These are phyloP conservation scores for Friedmanniomyces simplex DNA, from an alignment of 495 filamentous ascomycete genomes.

Conservation along the genomic window DNA sequence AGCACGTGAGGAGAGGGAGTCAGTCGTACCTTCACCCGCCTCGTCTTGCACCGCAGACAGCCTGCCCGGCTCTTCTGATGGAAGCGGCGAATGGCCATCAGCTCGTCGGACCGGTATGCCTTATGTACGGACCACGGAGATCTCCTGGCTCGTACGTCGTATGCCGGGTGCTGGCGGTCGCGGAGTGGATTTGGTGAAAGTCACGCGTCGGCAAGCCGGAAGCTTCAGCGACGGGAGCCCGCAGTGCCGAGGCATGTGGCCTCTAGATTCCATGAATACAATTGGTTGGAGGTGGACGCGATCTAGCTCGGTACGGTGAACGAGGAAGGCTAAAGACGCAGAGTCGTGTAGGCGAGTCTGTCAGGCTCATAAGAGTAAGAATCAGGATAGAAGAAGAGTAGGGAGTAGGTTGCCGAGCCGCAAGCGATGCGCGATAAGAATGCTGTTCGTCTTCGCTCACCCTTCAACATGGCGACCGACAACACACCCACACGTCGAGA, in stretches of 20 bases:
- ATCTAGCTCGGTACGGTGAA: too few relatives aligned
- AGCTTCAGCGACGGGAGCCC: background rate
- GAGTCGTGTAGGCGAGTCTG: too few relatives aligned
- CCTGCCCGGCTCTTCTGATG: slow-evolving; percentile 10
- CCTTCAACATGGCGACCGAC: background rate
- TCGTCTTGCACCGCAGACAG: slow-evolving; percentile 2
- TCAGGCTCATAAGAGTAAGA: too few relatives aligned
- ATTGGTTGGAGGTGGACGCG: too few relatives aligned
- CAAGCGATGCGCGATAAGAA: background rate
- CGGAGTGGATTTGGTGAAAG: background rate
- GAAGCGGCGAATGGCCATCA: slow-evolving; percentile 8
- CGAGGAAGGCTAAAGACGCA: too few relatives aligned
- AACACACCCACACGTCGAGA: background rate
- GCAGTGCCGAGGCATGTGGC: too few relatives aligned
- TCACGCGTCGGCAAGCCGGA: background rate
- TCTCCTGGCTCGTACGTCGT: background rate
- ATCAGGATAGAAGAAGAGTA: too few relatives aligned
- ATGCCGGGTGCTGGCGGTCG: background rate
- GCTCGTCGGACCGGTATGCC: too few relatives aligned
- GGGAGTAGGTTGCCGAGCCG: too few relatives aligned
- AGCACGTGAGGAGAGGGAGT: too few relatives aligned
- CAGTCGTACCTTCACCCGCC: slow-evolving; percentile 1
- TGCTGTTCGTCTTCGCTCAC: background rate
- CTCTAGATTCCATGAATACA: too few relatives aligned
- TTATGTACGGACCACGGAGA: background rate